phyloP scores from a whole-genome alignment of 208 protist species.

The Acanthamoeba sp. region DNA sequence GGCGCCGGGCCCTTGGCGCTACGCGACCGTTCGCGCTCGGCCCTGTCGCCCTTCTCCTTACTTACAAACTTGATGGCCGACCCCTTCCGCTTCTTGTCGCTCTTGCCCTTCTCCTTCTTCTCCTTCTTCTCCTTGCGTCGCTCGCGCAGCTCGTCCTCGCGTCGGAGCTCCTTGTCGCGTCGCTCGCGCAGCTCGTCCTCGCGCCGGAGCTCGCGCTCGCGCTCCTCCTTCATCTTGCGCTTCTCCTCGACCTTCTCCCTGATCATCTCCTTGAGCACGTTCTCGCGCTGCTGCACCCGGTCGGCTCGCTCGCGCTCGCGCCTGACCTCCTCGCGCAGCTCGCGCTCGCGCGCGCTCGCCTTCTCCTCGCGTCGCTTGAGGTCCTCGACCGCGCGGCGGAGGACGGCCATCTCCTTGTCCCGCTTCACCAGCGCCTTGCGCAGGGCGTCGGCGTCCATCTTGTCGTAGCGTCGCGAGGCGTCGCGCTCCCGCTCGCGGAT shows the following conservation, averaged over 20 bases:
- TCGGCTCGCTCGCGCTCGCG: slow-evolving; percentile 1
- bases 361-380: not conserved
- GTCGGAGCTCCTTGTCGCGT: not conserved
- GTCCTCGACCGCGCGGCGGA: not conserved
- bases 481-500: slow-evolving; percentile 24
- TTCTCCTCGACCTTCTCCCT: slow-evolving; percentile 8
- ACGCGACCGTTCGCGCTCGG: not conserved
- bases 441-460: not conserved
- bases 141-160: not conserved
- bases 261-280: slow-evolving; percentile 33
- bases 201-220: not conserved
- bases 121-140: not conserved
- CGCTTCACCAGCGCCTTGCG: slow-evolving; percentile 10
- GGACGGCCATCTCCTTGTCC: slow-evolving; percentile 8
- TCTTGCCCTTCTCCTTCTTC: not conserved
- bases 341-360: not conserved
- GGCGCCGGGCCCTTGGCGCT: too few relatives aligned
- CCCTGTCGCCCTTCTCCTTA: not conserved
- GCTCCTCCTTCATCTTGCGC: slow-evolving; percentile 27
- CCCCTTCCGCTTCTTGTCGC: not conserved
- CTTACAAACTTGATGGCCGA: slow-evolving; percentile 2
- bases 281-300: not conserved
- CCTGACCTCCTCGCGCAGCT: not conserved
- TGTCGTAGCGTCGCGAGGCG: not conserved
- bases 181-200: not conserved